Evolutionary conservation across 2,329 filamentous ascomycete species (phyloP).

Genomic region (Fusarium siculi): DNA sequence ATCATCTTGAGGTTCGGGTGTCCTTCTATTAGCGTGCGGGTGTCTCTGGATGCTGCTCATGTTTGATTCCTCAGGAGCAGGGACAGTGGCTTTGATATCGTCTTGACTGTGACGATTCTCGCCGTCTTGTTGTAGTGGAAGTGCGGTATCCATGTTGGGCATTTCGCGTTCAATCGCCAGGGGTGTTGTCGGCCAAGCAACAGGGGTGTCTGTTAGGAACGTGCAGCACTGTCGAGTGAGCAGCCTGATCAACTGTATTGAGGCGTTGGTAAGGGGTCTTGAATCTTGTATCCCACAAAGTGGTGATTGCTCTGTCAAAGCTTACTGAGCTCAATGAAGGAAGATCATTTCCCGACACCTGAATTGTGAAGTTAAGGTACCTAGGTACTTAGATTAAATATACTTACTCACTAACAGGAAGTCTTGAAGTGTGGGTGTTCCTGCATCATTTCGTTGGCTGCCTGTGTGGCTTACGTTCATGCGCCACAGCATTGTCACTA

Average conservation of each 20-base stretch:
- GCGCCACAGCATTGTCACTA: slow-evolving; percentile 39
- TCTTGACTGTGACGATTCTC: slow-evolving; percentile 27
- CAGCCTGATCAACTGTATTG: neutral
- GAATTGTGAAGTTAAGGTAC: neutral
- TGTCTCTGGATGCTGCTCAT: slow-evolving; percentile 38
- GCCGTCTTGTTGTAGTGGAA: slow-evolving; percentile 28
- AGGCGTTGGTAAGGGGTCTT: neutral
- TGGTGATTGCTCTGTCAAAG: neutral
- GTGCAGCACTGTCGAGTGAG: slow-evolving; percentile 6
- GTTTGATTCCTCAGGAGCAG: slow-evolving; percentile 27
- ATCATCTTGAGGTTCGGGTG: slow-evolving; percentile 53
- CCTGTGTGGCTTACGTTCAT: slow-evolving; percentile 40
- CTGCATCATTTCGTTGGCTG: slow-evolving; percentile 32
- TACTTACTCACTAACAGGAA: slow-evolving; percentile 9
- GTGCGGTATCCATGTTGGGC: slow-evolving; percentile 34
- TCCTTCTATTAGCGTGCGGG: slow-evolving; percentile 43
- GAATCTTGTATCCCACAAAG: neutral
- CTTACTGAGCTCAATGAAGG: neutral
- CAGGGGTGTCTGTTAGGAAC: slow-evolving; percentile 23
- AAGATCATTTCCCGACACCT: too few species aligned
- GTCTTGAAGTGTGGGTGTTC: slow-evolving; percentile 3
- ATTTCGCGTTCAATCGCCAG: slow-evolving; percentile 18
- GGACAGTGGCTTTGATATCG: slow-evolving; percentile 15
- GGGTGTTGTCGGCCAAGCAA: slow-evolving; percentile 39
- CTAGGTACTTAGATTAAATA: neutral